Percentiles rank a stretch among this genome's conserved stretches.
phyloP scores from a whole-genome alignment of 2,329 filamentous ascomycete genomes.

The Fusarium sp. region DNA sequence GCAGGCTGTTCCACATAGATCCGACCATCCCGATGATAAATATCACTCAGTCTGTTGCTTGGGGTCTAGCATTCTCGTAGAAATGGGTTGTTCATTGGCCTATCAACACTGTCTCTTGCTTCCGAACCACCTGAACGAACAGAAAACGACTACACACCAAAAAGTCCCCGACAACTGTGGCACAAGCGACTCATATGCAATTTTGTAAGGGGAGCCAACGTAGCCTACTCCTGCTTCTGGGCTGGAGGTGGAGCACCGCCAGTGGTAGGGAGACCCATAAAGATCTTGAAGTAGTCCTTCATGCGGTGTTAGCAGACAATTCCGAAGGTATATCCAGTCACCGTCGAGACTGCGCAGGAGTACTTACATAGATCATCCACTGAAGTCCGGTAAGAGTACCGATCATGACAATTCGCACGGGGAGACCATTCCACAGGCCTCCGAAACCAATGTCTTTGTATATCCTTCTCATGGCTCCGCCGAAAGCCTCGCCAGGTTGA shows the following conservation, averaged over 20 bases:
- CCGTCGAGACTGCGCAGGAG: background rate
- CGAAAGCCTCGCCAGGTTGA: constrained; percentile 79
- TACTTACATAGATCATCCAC: constrained; percentile 89
- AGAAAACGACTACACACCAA: background rate
- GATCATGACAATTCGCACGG: constrained; percentile 89
- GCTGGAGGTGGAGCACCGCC: constrained; percentile 70
- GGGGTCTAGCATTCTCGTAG: background rate
- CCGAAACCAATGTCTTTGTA: constrained; percentile 87
- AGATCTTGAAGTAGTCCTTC: constrained; percentile 87
- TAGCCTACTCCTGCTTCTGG: constrained; percentile 54
- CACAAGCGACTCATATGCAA: background rate
- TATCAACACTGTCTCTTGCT: background rate
- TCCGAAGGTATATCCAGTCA: background rate
- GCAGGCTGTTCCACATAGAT: background rate
- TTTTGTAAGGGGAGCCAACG: background rate
- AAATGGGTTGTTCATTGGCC: background rate
- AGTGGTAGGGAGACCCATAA: constrained; percentile 86
- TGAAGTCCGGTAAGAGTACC: constrained; percentile 83
- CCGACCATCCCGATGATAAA: background rate
- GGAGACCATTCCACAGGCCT: constrained; percentile 92
- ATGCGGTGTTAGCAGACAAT: background rate
- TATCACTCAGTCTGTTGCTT: background rate
- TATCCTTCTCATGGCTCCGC: constrained; percentile 78
- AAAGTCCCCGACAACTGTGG: background rate
- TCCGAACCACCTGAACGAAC: background rate